phyloP scores from a whole-genome alignment of 106 monocot species.

The Dioscorea dumetorum region DNA sequence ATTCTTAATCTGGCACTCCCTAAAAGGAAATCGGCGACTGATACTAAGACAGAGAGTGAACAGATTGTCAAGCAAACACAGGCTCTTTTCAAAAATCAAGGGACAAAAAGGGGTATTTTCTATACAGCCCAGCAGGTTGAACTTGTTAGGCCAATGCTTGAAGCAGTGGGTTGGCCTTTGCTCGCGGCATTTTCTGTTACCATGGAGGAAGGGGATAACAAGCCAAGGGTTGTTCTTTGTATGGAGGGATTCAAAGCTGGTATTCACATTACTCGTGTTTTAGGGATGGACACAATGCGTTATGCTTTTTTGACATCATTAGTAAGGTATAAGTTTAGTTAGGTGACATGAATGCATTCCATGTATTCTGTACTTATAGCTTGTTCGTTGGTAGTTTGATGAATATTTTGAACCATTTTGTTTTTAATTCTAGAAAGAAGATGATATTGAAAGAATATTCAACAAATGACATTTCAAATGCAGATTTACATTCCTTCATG shows the following conservation, averaged over 20 bases:
- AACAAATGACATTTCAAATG: constrained; percentile 2
- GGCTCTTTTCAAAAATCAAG: constrained; percentile 78
- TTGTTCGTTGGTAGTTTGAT: background rate
- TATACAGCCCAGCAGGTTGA: constrained; percentile 84
- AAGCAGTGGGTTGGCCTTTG: constrained; percentile 97
- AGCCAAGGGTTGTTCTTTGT: constrained; percentile 76
- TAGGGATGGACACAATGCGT: constrained; percentile 99
- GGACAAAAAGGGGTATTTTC: constrained; percentile 77
- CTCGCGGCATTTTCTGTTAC: constrained; percentile 95
- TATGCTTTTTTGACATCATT: constrained; percentile 96
- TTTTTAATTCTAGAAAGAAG: background rate
- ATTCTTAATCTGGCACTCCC: constrained; percentile 95
- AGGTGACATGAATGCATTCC: too few relatives aligned
- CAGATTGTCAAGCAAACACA: constrained; percentile 75
- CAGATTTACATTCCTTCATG: constrained; percentile 96
- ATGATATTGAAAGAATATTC: background rate
- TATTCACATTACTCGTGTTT: constrained; percentile 75
- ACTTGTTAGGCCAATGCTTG: constrained; percentile 94
- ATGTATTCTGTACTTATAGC: too few relatives aligned
- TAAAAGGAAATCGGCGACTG: constrained; percentile 49
- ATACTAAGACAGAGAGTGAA: constrained; percentile 80
- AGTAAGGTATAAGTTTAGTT: constrained; percentile 45
- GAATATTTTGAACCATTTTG: background rate
- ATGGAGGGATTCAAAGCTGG: constrained; percentile 94
- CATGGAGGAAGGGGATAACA: constrained; percentile 91